Percentiles rank a stretch among this genome's conserved stretches.
Evolutionary conservation across 352 stramenopile species (phyloP).

Genomic region (Phytophthora macrochlamydospora): DNA sequence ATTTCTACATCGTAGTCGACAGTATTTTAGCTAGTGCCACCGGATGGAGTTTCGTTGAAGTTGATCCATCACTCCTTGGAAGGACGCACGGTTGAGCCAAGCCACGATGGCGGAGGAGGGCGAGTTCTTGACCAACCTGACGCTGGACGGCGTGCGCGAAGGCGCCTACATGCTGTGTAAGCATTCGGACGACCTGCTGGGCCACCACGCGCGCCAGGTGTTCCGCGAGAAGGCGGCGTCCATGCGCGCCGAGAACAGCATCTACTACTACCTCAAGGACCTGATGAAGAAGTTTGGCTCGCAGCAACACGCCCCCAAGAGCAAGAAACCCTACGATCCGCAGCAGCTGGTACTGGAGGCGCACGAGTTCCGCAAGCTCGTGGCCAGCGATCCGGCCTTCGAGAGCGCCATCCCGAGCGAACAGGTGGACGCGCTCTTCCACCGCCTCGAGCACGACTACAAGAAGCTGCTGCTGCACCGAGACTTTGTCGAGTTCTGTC

Average conservation of each 20-base stretch:
- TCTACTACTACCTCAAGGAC: constrained; percentile 89
- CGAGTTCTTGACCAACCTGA: constrained; percentile 66
- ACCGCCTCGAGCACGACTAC: constrained; percentile 67
- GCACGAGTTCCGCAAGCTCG: constrained; percentile 79
- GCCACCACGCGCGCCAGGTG: constrained; percentile 76
- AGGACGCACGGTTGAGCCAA: too few species aligned
- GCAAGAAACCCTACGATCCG: constrained; percentile 46
- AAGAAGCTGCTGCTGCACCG: constrained; percentile 59
- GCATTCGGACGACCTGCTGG: constrained; percentile 80
- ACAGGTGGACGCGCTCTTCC: constrained; percentile 76
- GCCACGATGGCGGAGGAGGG: constrained; percentile 43
- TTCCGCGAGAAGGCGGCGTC: constrained; percentile 87
- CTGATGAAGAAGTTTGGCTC: constrained; percentile 72
- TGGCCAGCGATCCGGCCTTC: constrained; percentile 80
- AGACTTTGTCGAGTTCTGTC: constrained; percentile 85
- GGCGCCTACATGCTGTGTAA: constrained; percentile 87
- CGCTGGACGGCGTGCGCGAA: constrained; percentile 77
- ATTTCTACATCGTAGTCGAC: constrained; percentile 5
- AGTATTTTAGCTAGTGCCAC: neutral
- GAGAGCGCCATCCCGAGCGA: constrained; percentile 71
- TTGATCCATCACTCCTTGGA: constrained; percentile 11
- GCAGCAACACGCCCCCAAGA: constrained; percentile 44
- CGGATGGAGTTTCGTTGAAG: constrained; percentile 37
- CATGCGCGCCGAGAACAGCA: constrained; percentile 80
- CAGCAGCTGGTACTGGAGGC: constrained; percentile 60